These are phyloP conservation scores for Myxozyma neotropica DNA, from an alignment of 805 yeast genomes.

Conservation along the genomic window DNA sequence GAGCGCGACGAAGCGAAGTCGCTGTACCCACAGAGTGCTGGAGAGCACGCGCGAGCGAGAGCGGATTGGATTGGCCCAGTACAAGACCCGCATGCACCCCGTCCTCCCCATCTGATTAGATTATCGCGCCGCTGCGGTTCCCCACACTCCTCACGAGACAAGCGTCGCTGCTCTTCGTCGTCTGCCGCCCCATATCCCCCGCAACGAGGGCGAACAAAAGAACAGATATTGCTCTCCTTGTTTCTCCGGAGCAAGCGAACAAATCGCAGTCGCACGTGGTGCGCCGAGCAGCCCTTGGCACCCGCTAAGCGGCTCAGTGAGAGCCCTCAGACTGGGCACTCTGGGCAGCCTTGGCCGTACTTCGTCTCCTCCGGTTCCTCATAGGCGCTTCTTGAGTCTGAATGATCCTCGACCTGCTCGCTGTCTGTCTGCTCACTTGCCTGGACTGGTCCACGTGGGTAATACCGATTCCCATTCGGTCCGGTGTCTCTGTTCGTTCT, in stretches of 20 bases:
- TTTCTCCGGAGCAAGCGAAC: too few relatives aligned
- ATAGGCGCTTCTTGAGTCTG: too few relatives aligned
- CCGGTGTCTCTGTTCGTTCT: neutral
- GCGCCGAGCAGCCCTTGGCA: conserved; percentile 1
- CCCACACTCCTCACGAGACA: neutral
- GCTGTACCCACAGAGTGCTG: too few relatives aligned
- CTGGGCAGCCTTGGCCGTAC: neutral
- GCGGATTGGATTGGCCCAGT: neutral
- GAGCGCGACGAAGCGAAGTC: neutral
- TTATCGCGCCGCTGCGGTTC: neutral
- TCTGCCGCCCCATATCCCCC: too few relatives aligned
- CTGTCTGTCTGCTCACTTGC: neutral
- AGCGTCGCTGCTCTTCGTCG: too few relatives aligned
- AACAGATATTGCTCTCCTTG: too few relatives aligned
- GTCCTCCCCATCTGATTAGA: neutral
- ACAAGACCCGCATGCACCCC: neutral
- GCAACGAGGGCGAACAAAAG: too few relatives aligned
- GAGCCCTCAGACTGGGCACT: neutral
- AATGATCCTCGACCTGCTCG: too few relatives aligned
- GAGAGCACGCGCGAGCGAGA: neutral
- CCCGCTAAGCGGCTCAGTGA: neutral
- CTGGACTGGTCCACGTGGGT: neutral
- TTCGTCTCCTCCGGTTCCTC: neutral
- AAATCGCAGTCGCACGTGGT: conserved; percentile 3
- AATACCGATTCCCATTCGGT: neutral